Percentiles rank a stretch among this genome's conserved stretches.
phyloP scores from a whole-genome alignment of 1,139 yeast genomes.

The Kurtzmaniella quercitrusa region DNA sequence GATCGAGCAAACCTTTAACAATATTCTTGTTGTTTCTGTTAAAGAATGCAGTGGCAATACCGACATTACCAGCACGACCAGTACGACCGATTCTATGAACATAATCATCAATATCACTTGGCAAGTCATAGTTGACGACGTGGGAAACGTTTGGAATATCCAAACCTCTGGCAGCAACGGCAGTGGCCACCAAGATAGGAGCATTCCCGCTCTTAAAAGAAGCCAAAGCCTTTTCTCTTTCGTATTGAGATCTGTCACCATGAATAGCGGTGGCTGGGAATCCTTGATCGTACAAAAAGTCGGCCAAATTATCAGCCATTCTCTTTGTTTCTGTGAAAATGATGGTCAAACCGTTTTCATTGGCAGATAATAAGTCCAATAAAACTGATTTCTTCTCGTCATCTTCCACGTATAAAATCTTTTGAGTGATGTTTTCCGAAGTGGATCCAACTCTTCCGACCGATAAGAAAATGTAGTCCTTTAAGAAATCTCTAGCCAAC shows the following conservation, averaged over 20 bases:
- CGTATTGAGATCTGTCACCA: conserved; percentile 97
- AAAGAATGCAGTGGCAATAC: conserved; percentile 97
- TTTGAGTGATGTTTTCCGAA: conserved; percentile 95
- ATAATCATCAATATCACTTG: conserved; percentile 95
- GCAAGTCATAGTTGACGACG: conserved; percentile 94
- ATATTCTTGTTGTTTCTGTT: conserved; percentile 92
- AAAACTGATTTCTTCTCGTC: conserved; percentile 90
- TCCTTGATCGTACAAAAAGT: conserved; percentile 81
- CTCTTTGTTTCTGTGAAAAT: conserved; percentile 98
- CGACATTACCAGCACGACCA: conserved; percentile 99
- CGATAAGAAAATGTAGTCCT: conserved; percentile 90
- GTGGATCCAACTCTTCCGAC: conserved; percentile 99
- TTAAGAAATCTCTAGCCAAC: conserved; percentile 95
- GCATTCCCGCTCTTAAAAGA: conserved; percentile 82
- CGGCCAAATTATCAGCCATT: conserved; percentile 95
- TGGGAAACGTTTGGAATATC: conserved; percentile 99
- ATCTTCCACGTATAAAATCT: conserved; percentile 88
- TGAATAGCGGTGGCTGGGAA: conserved; percentile 98
- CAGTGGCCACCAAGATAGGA: conserved; percentile 94
- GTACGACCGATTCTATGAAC: conserved; percentile 99
- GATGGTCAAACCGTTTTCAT: conserved; percentile 82
- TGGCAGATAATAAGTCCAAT: conserved; percentile 76
- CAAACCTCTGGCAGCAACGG: conserved; percentile 98
- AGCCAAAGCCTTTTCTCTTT: conserved; percentile 95
- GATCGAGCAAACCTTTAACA: conserved; percentile 81